A percentile compares a stretch with the other conserved stretches of the same genome.
phyloP scores from a whole-genome alignment of 2,329 filamentous ascomycete genomes.

The Xylaria sp. region DNA sequence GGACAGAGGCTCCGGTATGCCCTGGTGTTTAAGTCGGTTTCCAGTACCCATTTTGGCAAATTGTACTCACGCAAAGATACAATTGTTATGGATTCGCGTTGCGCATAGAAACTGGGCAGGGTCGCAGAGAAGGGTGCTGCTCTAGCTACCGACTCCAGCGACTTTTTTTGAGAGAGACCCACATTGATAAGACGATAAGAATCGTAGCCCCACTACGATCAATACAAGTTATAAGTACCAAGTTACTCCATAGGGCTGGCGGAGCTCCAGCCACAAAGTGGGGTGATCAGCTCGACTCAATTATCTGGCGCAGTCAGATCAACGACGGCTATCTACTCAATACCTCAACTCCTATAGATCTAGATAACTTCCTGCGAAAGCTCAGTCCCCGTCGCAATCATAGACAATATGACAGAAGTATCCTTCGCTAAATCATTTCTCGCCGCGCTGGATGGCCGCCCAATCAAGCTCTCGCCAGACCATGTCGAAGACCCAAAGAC shows the following conservation, averaged over 20 bases:
- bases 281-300: constrained; percentile 29
- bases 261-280: constrained; percentile 45
- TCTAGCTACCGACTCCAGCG: constrained; percentile 33
- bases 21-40: constrained; percentile 89
- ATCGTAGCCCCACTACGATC: constrained; percentile 3
- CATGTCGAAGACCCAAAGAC: constrained; percentile 87
- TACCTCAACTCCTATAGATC: constrained; percentile 5
- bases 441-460: constrained; percentile 78
- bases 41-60: constrained; percentile 79
- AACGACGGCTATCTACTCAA: constrained; percentile 10
- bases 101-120: constrained; percentile 21
- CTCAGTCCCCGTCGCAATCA: neutral
- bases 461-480: constrained; percentile 84
- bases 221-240: neutral
- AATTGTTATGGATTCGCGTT: constrained; percentile 11
- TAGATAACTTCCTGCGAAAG: neutral
- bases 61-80: neutral
- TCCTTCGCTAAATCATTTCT: constrained; percentile 88
- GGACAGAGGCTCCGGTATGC: constrained; percentile 82
- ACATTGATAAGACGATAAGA: constrained; percentile 47
- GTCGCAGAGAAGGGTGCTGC: neutral
- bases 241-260: constrained; percentile 3
- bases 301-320: constrained; percentile 19
- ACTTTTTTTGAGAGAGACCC: constrained; percentile 43
- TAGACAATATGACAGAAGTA: constrained; percentile 77